Conservation (phyloP, 163 green algal genomes). For the Chlamydomonas reinhardtii region DNA sequence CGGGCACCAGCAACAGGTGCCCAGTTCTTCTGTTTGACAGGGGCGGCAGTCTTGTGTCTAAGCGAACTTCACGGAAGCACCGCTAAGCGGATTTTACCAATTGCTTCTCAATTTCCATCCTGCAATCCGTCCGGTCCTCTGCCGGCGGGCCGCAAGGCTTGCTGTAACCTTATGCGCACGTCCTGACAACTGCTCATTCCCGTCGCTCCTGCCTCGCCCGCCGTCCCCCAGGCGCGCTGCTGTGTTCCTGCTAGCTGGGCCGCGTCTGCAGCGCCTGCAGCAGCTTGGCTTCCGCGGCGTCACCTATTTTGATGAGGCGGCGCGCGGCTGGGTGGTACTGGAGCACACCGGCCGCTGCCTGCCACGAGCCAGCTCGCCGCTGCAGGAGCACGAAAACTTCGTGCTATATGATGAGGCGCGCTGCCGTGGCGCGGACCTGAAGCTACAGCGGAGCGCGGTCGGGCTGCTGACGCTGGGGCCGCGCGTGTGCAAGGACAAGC, state of each 20-base stretch:
- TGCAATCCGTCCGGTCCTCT: too few species aligned
- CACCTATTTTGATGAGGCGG: slow-evolving; percentile 44
- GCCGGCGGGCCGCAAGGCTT: too few species aligned
- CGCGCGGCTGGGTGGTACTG: slow-evolving; percentile 24
- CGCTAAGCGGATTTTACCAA: too few species aligned
- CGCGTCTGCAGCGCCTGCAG: slow-evolving; percentile 19
- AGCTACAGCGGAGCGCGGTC: slow-evolving; percentile 56
- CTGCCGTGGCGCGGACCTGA: slow-evolving; percentile 68
- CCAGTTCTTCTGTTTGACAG: too few species aligned
- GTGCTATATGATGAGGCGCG: slow-evolving; percentile 66
- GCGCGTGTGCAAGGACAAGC: slow-evolving; percentile 64
- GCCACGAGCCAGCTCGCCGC: slow-evolving; percentile 35
- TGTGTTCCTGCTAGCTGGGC: slow-evolving; percentile 16
- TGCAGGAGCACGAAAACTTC: slow-evolving; percentile 57
- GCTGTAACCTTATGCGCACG: too few species aligned
- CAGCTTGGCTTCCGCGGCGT: slow-evolving; percentile 49
- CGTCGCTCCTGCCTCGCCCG: too few species aligned
- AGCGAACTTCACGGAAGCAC: too few species aligned
- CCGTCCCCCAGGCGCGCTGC: not conserved
- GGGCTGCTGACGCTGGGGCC: slow-evolving; percentile 69
- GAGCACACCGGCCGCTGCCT: slow-evolving; percentile 50
- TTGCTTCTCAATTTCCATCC: too few species aligned
- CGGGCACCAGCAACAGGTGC: slow-evolving; percentile 56
- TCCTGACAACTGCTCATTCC: not conserved
- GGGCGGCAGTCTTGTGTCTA: too few species aligned